Percentiles rank a stretch among this genome's conserved stretches.
Evolutionary conservation across 2,329 filamentous ascomycete species (phyloP).

Genomic region (Aspergillus novofumigatus): DNA sequence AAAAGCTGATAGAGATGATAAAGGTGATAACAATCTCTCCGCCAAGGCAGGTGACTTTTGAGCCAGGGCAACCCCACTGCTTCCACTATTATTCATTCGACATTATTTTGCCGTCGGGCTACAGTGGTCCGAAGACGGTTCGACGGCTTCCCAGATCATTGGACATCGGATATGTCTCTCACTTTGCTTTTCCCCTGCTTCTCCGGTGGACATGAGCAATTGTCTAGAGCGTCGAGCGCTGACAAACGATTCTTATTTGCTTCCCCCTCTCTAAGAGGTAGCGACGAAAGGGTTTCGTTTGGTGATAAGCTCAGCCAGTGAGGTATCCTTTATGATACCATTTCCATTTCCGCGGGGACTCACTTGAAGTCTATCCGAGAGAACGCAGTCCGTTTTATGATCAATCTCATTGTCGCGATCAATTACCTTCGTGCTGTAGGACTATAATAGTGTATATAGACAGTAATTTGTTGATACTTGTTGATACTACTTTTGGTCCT

Average conservation of each 20-base stretch:
- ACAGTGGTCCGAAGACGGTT: constrained; percentile 27
- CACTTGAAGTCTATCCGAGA: not conserved
- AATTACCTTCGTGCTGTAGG: not conserved
- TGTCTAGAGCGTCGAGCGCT: not conserved
- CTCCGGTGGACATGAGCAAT: constrained; percentile 5
- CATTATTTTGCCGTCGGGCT: constrained; percentile 24
- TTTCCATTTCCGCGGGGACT: not conserved
- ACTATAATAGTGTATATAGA: not conserved
- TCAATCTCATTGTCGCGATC: not conserved
- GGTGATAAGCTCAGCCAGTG: not conserved
- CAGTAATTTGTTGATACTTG: not conserved
- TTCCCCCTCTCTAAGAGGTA: not conserved
- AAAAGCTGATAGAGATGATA: too few species aligned
- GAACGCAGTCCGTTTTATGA: not conserved
- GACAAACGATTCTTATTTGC: not conserved
- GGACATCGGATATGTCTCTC: constrained; percentile 2
- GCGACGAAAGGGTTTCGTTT: not conserved
- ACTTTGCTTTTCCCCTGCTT: not conserved
- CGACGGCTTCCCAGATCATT: not conserved
- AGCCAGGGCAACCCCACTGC: constrained; percentile 13
- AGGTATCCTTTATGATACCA: not conserved
- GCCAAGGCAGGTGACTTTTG: not conserved
- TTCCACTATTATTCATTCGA: constrained; percentile 5
- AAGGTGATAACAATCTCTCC: not conserved
- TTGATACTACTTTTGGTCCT: not conserved